Evolutionary conservation across 2,329 filamentous ascomycete genomes (phyloP).

Genomic region (Myotisia sp.): DNA sequence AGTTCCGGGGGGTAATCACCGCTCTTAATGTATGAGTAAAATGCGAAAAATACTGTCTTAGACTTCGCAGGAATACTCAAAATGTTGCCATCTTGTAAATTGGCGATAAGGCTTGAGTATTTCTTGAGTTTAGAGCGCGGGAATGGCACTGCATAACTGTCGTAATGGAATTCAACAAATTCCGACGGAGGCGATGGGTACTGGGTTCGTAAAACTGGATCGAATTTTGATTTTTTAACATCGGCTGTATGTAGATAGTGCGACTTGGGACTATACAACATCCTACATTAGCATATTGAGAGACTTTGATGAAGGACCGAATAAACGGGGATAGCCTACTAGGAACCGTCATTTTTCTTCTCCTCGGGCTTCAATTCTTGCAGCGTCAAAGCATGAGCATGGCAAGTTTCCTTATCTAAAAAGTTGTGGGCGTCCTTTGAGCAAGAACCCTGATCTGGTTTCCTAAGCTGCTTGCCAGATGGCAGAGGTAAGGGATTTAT

Average conservation of each 20-base stretch:
- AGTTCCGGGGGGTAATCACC: slow-evolving; percentile 10
- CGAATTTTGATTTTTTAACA: slow-evolving; percentile 5
- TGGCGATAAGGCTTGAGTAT: slow-evolving; percentile 5
- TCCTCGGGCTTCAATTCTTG: slow-evolving; percentile 7
- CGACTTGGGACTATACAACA: slow-evolving; percentile 9
- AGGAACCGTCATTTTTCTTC: slow-evolving; percentile 4
- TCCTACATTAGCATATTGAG: neutral
- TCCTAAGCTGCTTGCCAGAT: too few species aligned
- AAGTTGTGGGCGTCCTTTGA: too few species aligned
- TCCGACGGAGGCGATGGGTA: slow-evolving; percentile 4
- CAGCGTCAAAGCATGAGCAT: slow-evolving; percentile 6
- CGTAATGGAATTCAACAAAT: slow-evolving; percentile 10
- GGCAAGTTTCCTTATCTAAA: slow-evolving; percentile 5
- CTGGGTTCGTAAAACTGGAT: slow-evolving; percentile 9
- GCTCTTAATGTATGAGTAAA: slow-evolving; percentile 11
- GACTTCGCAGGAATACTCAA: slow-evolving; percentile 7
- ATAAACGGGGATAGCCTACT: too few species aligned
- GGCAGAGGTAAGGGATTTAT: neutral
- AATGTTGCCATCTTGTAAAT: slow-evolving; percentile 1
- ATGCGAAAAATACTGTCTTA: slow-evolving; percentile 8
- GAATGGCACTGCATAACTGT: slow-evolving; percentile 9
- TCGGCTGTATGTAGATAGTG: slow-evolving; percentile 11
- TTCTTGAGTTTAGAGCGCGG: slow-evolving; percentile 4
- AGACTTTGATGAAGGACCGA: too few species aligned
- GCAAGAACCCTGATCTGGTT: too few species aligned